phyloP scores from a whole-genome alignment of 177 flowering plant species.

The Tripterygium wilfordii region DNA sequence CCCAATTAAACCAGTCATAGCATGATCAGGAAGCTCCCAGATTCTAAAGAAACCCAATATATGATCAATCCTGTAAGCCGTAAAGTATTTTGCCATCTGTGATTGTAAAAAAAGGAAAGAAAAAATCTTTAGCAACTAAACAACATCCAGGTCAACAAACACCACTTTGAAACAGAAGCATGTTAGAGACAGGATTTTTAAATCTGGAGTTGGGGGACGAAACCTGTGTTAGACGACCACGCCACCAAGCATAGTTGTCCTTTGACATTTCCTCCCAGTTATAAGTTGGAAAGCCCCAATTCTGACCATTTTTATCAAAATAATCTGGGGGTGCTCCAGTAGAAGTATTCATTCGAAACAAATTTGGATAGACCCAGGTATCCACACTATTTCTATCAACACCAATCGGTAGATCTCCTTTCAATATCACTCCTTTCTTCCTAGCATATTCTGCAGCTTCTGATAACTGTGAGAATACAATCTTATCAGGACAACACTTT shows the following conservation, averaged over 20 bases:
- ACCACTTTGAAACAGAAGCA: not conserved
- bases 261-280: constrained; percentile 99
- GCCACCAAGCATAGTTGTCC: constrained; percentile 99
- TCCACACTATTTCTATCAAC: constrained; percentile 95
- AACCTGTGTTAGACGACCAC: constrained; percentile 90
- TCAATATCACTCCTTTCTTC: constrained; percentile 73
- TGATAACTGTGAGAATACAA: constrained; percentile 49
- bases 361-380: constrained; percentile 93
- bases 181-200: not conserved
- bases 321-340: constrained; percentile 98
- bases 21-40: constrained; percentile 98
- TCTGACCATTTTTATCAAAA: constrained; percentile 94
- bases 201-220: not conserved
- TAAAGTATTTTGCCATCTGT: constrained; percentile 95
- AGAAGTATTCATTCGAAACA: constrained; percentile 94
- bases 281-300: constrained; percentile 98
- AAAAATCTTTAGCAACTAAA: not conserved
- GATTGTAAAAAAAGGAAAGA: constrained; percentile 3
- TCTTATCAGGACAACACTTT: constrained; percentile 3
- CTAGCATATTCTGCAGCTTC: constrained; percentile 92
- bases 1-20: constrained; percentile 82
- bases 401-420: constrained; percentile 96
- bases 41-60: constrained; percentile 96
- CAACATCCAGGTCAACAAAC: not conserved
- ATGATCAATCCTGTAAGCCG: constrained; percentile 97